Conservation (phyloP, 768 basidiomycete species). For the Termitomyces sp. region DNA sequence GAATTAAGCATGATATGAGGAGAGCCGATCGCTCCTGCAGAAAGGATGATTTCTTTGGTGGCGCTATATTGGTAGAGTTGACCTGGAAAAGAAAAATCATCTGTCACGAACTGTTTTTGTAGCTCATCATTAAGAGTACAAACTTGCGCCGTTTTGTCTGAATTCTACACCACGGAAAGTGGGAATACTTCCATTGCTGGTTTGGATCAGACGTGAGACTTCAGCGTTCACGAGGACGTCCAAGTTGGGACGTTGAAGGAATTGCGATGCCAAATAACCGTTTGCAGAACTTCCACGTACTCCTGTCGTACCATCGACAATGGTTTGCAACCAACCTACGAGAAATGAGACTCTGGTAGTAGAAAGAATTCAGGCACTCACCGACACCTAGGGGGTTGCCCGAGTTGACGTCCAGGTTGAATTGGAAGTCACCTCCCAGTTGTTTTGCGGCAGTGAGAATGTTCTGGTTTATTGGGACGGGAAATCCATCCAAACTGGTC, state of each 20-base stretch:
- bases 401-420: slow-evolving; percentile 2
- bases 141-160: background rate
- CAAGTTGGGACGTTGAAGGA: slow-evolving; percentile 7
- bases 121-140: background rate
- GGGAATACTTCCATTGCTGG: background rate
- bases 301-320: slow-evolving; percentile 5
- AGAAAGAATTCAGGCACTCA: background rate
- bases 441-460: slow-evolving; percentile 2
- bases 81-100: background rate
- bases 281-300: slow-evolving; percentile 15
- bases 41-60: slow-evolving; percentile 48
- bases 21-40: slow-evolving; percentile 31
- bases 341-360: background rate
- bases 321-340: slow-evolving; percentile 10
- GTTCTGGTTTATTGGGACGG: background rate
- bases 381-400: slow-evolving; percentile 5
- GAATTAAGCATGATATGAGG: slow-evolving; percentile 31
- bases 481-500: slow-evolving; percentile 17
- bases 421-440: slow-evolving; percentile 2
- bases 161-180: background rate
- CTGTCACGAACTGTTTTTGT: background rate
- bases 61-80: slow-evolving; percentile 23
- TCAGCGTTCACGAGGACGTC: slow-evolving; percentile 13
- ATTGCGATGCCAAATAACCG: slow-evolving; percentile 9
- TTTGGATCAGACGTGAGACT: slow-evolving; percentile 10